Conservation (phyloP, 2,329 filamentous ascomycete species). For the Ophiocordyceps unilateralis region DNA sequence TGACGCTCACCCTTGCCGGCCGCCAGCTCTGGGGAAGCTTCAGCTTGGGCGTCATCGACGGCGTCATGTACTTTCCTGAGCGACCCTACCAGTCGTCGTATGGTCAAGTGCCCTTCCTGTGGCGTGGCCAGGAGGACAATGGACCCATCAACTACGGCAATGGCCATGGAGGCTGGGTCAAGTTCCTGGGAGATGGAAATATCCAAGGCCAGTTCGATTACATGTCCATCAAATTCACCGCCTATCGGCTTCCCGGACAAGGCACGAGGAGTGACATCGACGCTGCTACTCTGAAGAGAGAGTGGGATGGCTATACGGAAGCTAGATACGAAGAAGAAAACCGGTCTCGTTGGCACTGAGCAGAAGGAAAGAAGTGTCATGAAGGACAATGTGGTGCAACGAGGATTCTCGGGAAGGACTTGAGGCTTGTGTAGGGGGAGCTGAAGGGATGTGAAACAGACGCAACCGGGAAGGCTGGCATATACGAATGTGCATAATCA, state of each 20-base stretch:
- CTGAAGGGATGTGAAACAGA: no score
- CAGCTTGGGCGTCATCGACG: constrained; percentile 21
- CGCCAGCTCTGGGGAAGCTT: constrained; percentile 27
- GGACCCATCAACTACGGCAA: constrained; percentile 12
- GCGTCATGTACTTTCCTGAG: constrained; percentile 22
- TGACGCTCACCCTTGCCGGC: constrained; percentile 21
- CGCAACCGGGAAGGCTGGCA: no score
- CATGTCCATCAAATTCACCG: constrained; percentile 12
- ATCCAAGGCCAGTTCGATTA: constrained; percentile 15
- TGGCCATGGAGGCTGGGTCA: constrained; percentile 13
- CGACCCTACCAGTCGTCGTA: constrained; percentile 16
- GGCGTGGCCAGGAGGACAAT: constrained; percentile 17
- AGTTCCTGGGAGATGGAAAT: constrained; percentile 19
- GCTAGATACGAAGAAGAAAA: constrained; percentile 11
- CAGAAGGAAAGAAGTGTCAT: no score
- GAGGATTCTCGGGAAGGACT: no score
- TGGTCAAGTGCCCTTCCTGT: constrained; percentile 12
- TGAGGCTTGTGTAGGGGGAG: no score
- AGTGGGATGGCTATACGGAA: constrained; percentile 15
- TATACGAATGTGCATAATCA: no score
- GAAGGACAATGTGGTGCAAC: neutral
- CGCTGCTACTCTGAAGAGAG: constrained; percentile 7
- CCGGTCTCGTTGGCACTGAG: neutral
- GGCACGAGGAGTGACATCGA: constrained; percentile 13
- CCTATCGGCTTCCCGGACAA: constrained; percentile 8